Evolutionary conservation across 495 filamentous ascomycete species (phyloP), one percentile per base, ranked within the genome.

Genomic region (Penicillium waksmanii): DNA sequence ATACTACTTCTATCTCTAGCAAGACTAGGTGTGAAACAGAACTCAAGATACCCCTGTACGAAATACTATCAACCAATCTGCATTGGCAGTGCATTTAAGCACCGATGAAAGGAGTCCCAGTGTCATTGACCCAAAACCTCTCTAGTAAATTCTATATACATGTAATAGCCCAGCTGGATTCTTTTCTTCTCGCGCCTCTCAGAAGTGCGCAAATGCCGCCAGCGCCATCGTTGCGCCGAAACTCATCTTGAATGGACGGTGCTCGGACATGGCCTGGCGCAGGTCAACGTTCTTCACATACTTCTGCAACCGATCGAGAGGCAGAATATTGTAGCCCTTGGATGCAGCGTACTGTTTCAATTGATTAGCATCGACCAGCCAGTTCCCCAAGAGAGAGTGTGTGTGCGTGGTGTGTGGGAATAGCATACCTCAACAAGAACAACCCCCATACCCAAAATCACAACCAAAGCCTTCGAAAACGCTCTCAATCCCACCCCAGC

Each of bases 221-320:
- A 95, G 73, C 12, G 87, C 85, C 80, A 95, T 94, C 31, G 89
- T 89, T 5, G 78, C 62, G 10, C 88, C 91, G 66, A 95, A 94
- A 40, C 85, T 87, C 9, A 94, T 64, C 79, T 93, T 95, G 67
- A 96, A 91, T 0, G 87, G 87, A 18, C 84, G 77, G 67, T 93
- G 83, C 57, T 86, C 80, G 61, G 84, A 82, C 56, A 95, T 71
- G 4, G 85, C 81, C 2, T 79, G 80, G 23, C 78, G 69, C 50
- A 90, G n/a, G 66, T 89, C 77, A 23, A 85, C 79, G 13, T 70
- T 69, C 69, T 80, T 83, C 23, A 87, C 74, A 62, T 84, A 86
- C 53, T 79, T 74, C 59, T 89, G 84, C 53, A 91, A 59, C n/a
- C 74, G 62, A 66, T 78, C 62, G 71, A 87, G 73, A 38, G 89